These are phyloP conservation scores for Omphalotus olearius DNA, from an alignment of 1,284 basidiomycete species.

Conservation along the genomic window DNA sequence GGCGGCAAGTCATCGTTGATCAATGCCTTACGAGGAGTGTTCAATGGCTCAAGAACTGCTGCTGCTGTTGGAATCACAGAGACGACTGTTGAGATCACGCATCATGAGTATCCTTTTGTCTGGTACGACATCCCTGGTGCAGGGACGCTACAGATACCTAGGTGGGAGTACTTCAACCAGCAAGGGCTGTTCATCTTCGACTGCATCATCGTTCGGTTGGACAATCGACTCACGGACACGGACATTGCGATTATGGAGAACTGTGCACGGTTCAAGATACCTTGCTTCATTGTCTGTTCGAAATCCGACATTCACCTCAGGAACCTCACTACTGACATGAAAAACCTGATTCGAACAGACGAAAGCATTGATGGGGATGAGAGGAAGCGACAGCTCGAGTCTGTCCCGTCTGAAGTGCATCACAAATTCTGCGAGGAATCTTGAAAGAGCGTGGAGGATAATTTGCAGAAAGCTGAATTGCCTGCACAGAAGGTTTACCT, in stretches of 20 bases:
- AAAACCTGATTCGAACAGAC: slow-evolving; percentile 19
- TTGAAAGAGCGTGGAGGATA: slow-evolving; percentile 22
- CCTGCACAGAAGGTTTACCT: slow-evolving; percentile 28
- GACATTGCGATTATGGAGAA: slow-evolving; percentile 22
- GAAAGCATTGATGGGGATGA: slow-evolving; percentile 4
- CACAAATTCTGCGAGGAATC: slow-evolving; percentile 24
- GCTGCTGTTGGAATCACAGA: slow-evolving; percentile 27
- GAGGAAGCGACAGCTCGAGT: background rate
- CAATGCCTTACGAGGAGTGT: slow-evolving; percentile 28
- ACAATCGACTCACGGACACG: slow-evolving; percentile 18
- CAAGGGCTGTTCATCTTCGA: slow-evolving; percentile 35
- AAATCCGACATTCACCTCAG: slow-evolving; percentile 30
- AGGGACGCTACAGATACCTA: slow-evolving; percentile 26
- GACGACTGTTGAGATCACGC: slow-evolving; percentile 18
- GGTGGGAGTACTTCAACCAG: slow-evolving; percentile 34
- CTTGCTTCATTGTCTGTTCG: slow-evolving; percentile 31
- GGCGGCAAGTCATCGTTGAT: slow-evolving; percentile 33
- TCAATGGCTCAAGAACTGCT: slow-evolving; percentile 22
- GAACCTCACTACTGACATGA: slow-evolving; percentile 25
- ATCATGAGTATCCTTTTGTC: slow-evolving; percentile 24
- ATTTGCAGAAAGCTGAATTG: slow-evolving; percentile 21
- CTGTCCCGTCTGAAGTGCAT: slow-evolving; percentile 9
- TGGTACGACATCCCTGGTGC: slow-evolving; percentile 36
- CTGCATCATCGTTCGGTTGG: slow-evolving; percentile 22
- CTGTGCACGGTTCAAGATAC: slow-evolving; percentile 26